These are phyloP conservation scores for Strobilomyces echinocephalus DNA, from an alignment of 768 basidiomycete species.

Conservation along the genomic window DNA sequence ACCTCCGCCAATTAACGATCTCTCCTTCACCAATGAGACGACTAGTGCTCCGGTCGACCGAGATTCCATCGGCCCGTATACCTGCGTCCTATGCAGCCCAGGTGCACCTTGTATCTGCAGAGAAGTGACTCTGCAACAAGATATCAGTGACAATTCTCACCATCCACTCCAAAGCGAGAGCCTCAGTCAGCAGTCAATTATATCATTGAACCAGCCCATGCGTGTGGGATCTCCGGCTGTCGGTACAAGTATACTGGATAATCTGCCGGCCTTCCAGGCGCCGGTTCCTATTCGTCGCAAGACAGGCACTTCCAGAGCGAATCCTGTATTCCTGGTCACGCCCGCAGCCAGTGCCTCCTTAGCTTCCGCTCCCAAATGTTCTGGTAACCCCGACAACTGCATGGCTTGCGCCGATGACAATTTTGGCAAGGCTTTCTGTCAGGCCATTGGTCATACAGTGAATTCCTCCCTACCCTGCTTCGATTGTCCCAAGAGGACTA, in stretches of 20 bases:
- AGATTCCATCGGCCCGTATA: slow-evolving; percentile 29
- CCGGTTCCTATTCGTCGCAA: slow-evolving; percentile 76
- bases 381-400: slow-evolving; percentile 85
- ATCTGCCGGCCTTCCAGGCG: slow-evolving; percentile 75
- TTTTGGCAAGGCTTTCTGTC: slow-evolving; percentile 86
- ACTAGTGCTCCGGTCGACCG: slow-evolving; percentile 32
- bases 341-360: slow-evolving; percentile 29
- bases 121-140: slow-evolving; percentile 54
- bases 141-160: slow-evolving; percentile 6
- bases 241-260: slow-evolving; percentile 62
- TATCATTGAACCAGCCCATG: slow-evolving; percentile 25
- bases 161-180: slow-evolving; percentile 14
- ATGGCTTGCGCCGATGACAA: slow-evolving; percentile 79
- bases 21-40: slow-evolving; percentile 35
- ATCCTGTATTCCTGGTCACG: slow-evolving; percentile 53
- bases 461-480: slow-evolving; percentile 48
- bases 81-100: slow-evolving; percentile 73
- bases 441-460: slow-evolving; percentile 61
- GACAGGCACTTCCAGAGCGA: slow-evolving; percentile 33
- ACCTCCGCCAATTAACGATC: slow-evolving; percentile 26
- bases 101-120: slow-evolving; percentile 73
- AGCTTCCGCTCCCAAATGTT: slow-evolving; percentile 46
- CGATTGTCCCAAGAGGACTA: slow-evolving; percentile 46
- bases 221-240: slow-evolving; percentile 26
- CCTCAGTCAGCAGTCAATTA: slow-evolving; percentile 10